Base-by-base conservation (phyloP, 2,329 filamentous ascomycete genomes). In the Exophiala sp. region DNA sequence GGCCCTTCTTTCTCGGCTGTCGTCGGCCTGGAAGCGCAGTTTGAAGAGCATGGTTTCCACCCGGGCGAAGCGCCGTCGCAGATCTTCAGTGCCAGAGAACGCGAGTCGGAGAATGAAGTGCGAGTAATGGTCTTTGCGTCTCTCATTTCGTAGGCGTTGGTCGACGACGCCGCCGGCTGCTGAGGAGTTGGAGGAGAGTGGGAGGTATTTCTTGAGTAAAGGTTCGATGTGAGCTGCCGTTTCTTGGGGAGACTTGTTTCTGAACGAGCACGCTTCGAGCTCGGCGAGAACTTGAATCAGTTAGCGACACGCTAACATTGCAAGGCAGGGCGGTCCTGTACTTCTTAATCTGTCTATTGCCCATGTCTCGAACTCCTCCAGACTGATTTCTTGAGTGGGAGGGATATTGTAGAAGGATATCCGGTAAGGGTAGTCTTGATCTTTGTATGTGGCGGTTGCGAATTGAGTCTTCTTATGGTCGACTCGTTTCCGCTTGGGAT, bases 291-390 rank as follows among this genome's bases (percentile, higher is more conserved):
- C 69, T 73, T 41, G 45, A 32, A 39, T 10, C 5, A 5, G 32
- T 62, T 24, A 62, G 41, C 11, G 12, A 39, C 57, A 42, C 34
- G 10, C 44, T 44, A 5, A 20, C 56, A 20, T 41, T 35, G 46
- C 29, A 57, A n/a, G n/a, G n/a, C 5, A 9, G 44, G n/a, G n/a
- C 5, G 18, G 1, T 12, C 7, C 49, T 75, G 51, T 75, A 90
- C 90, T 82, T 74, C 90, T 86, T 62, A 99, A 72, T 53, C 94
- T 81, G 66, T 95, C 89, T 66, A 99, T 97, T 9, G 91, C 94
- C 94, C 94, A 99, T 80, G 96, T 91, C 70, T 99, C 94, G 66
- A 99, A 99, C 69, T 99, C 86, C 68, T 99, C 94, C 39, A 99
- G 84, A 0, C 90, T 95, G 64, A 99, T 94, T 68, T 99, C 94